Conservation (phyloP, 176 grass and related monocot genomes). For the Stipa capillata region DNA sequence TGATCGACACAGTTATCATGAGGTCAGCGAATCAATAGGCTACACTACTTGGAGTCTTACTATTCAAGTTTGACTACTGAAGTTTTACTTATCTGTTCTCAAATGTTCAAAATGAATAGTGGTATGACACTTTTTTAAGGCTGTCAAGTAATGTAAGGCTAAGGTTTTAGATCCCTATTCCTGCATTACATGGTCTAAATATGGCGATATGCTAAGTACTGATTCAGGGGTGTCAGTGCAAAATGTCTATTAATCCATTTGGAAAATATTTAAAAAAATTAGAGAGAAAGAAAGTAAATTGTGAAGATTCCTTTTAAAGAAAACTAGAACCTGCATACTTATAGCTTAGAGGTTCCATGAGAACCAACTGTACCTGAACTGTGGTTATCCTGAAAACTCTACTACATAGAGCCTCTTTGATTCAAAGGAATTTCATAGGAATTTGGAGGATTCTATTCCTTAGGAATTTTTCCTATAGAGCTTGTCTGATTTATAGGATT, state of each 20-base stretch:
- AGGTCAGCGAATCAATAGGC: slow-evolving; percentile 32
- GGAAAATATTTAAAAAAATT: not conserved
- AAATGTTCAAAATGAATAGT: not conserved
- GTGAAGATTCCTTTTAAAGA: not conserved
- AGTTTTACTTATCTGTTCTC: not conserved
- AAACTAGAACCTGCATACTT: slow-evolving; percentile 2
- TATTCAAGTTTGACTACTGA: not conserved
- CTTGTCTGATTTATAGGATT: no score
- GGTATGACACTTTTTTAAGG: not conserved
- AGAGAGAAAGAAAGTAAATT: not conserved
- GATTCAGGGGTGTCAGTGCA: not conserved
- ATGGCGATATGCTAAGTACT: not conserved
- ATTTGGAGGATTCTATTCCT: no score
- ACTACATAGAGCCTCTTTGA: no score
- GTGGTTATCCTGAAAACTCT: not conserved
- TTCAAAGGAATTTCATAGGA: no score
- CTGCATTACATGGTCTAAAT: not conserved
- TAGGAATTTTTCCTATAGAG: no score
- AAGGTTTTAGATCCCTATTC: not conserved
- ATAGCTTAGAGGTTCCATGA: slow-evolving; percentile 9
- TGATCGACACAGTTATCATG: slow-evolving; percentile 12
- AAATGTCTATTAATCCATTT: not conserved
- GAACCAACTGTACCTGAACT: not conserved
- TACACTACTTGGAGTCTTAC: not conserved
- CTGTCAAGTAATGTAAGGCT: not conserved